Conservation (phyloP, 2,329 filamentous ascomycete genomes). For the Zasmidium citrigriseum region DNA sequence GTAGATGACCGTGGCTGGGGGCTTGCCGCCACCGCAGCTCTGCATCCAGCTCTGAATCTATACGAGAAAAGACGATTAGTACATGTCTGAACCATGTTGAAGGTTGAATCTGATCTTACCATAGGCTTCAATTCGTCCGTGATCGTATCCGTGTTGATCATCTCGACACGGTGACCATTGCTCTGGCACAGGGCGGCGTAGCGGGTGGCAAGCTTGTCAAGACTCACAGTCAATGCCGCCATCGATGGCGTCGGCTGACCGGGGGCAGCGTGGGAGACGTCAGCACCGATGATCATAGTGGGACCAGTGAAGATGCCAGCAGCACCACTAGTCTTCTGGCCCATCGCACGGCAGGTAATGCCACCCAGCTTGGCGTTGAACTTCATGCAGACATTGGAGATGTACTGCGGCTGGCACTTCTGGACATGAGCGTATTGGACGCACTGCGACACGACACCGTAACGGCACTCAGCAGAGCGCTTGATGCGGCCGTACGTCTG, state of each 20-base stretch:
- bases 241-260: conserved; percentile 70
- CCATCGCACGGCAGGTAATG: conserved; percentile 60
- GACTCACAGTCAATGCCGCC: conserved; percentile 82
- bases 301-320: conserved; percentile 45
- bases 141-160: conserved; percentile 68
- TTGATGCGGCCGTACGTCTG: conserved; percentile 82
- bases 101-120: no score
- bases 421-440: conserved; percentile 70
- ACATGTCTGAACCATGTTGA: no score
- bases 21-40: conserved; percentile 52
- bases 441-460: conserved; percentile 80
- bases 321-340: conserved; percentile 34
- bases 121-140: conserved; percentile 66
- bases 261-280: conserved; percentile 82
- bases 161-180: conserved; percentile 80
- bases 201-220: conserved; percentile 68
- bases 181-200: conserved; percentile 80
- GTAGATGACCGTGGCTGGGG: conserved; percentile 79
- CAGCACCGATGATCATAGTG: conserved; percentile 85
- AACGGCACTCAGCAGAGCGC: conserved; percentile 83
- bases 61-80: no score
- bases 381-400: conserved; percentile 94
- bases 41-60: conserved; percentile 63
- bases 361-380: conserved; percentile 95
- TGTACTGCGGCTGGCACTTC: conserved; percentile 76